Evolutionary conservation across 345 rosid species (phyloP).

Genomic region (Salix viminalis): DNA sequence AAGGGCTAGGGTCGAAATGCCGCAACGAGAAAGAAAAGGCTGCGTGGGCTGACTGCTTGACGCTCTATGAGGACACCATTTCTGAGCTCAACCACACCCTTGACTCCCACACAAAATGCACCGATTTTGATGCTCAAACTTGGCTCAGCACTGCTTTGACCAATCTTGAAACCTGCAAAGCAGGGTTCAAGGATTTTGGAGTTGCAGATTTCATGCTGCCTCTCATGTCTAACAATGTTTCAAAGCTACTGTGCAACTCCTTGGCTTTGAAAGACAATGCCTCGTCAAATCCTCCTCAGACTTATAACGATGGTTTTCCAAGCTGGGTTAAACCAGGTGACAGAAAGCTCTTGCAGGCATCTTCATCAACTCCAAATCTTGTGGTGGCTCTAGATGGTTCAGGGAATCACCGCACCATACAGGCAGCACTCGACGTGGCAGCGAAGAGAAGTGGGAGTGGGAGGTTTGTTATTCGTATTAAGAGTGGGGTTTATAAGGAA

Average conservation of each 20-base stretch:
- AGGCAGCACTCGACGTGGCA: constrained; percentile 62
- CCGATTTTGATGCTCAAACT: constrained; percentile 61
- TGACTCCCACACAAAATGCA: constrained; percentile 39
- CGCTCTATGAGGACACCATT: constrained; percentile 51
- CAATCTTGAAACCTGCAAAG: constrained; percentile 62
- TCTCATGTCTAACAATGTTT: constrained; percentile 59
- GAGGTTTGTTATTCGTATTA: constrained; percentile 66
- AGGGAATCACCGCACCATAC: constrained; percentile 52
- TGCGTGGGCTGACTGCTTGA: constrained; percentile 80
- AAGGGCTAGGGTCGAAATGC: constrained; percentile 52
- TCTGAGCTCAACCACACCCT: constrained; percentile 55
- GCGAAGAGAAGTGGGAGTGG: constrained; percentile 44
- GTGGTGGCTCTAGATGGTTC: constrained; percentile 77
- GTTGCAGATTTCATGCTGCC: constrained; percentile 47
- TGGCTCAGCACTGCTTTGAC: constrained; percentile 91
- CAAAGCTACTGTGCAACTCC: constrained; percentile 57
- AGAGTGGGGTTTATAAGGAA: constrained; percentile 64
- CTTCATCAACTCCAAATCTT: constrained; percentile 38
- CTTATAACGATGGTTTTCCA: constrained; percentile 49
- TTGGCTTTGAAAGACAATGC: constrained; percentile 49
- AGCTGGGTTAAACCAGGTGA: constrained; percentile 62
- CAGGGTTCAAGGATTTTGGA: constrained; percentile 60
- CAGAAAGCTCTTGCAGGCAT: constrained; percentile 49
- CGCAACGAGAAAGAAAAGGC: constrained; percentile 49
- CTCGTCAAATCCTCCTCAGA: constrained; percentile 25